Evolutionary conservation across 2,329 filamentous ascomycete genomes (phyloP), one percentile per base, ranked within the genome.

Genomic region (Ascosphaera apis): DNA sequence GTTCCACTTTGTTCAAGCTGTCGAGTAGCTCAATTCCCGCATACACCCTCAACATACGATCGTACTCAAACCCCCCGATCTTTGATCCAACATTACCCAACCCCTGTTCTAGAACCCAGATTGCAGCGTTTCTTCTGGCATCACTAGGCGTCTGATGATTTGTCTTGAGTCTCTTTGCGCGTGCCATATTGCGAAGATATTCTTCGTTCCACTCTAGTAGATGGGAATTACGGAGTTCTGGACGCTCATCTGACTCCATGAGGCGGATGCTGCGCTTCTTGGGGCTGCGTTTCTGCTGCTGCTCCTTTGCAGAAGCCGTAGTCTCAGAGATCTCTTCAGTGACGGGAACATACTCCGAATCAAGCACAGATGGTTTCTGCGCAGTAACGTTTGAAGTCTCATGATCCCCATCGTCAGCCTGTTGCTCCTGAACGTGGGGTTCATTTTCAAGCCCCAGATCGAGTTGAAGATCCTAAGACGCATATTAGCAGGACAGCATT

Each of bases 121-220:
- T 61, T 8, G 62, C 61, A 0, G 72, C 74, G 39, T 75, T 76
- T 46, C 65, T 69, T 52, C 68, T 76, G 2, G 71, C 68, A 31
- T 64, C 54, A 0, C 52, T 48, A 9, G 51, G 42, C 11, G 54
- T 45, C 34, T 55, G 60, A 23, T 59, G 53, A 4, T 54, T 46
- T 3, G 53, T 43, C 42, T 67, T 72, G 15, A 55, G 47, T 19
- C 52, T 55, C 4, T 46, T 45, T 6, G 59, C 61, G 9, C 53
- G 51, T 1, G 51, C 55, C 68, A 80, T 83, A 42, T 72, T 75
- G 8, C 55, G 45, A 1, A 66, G 42, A 42, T 78, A 79, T 18
- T 69, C 55, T 2, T 56, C 53, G 40, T 67, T 67, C 67, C 69
- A 74, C n/a, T 53, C 49, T 1, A 57, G 53, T 2, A 78, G 51